Evolutionary conservation across 345 rosid genomes (phyloP).

Genomic region (Hypericum perforatum): DNA sequence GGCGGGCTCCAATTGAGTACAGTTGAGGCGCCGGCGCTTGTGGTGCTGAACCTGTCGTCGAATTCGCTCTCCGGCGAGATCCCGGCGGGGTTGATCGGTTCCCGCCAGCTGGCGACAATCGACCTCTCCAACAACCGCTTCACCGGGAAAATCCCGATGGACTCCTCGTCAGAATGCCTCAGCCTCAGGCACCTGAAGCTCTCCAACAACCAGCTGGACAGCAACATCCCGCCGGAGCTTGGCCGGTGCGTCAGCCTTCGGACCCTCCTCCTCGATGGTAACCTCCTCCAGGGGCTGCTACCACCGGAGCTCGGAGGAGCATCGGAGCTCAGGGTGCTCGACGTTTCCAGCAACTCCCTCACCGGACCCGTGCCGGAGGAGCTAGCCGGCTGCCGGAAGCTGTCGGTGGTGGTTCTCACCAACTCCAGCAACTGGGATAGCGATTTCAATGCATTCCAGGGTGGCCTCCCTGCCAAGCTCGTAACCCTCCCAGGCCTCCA

Average conservation of each 20-base stretch:
- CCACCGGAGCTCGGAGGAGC: conserved; percentile 47
- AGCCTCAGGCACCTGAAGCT: conserved; percentile 41
- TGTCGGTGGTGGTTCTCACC: conserved; percentile 43
- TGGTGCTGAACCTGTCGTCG: conserved; percentile 39
- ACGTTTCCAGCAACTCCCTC: conserved; percentile 54
- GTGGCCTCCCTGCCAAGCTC: conserved; percentile 33
- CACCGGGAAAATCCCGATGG: conserved; percentile 21
- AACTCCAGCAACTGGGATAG: conserved; percentile 27
- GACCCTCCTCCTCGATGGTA: conserved; percentile 47
- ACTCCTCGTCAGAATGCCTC: conserved; percentile 15
- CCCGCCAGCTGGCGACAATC: conserved; percentile 31
- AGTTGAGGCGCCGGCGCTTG: conserved; percentile 25
- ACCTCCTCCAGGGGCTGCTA: conserved; percentile 39
- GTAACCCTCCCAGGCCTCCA: conserved; percentile 28
- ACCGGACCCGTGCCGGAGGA: conserved; percentile 40
- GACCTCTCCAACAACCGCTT: conserved; percentile 33
- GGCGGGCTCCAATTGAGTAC: conserved; percentile 33
- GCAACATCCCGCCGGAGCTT: conserved; percentile 37
- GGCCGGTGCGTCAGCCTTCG: conserved; percentile 37
- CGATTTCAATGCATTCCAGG: conserved; percentile 49
- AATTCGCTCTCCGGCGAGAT: conserved; percentile 35
- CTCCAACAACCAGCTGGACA: conserved; percentile 34
- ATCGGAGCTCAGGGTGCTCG: conserved; percentile 44
- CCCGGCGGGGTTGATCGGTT: conserved; percentile 26
- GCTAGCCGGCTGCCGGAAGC: conserved; percentile 33